These are phyloP conservation scores for Binderoboletus segoi DNA, from an alignment of 1,284 basidiomycete species.

Conservation along the genomic window DNA sequence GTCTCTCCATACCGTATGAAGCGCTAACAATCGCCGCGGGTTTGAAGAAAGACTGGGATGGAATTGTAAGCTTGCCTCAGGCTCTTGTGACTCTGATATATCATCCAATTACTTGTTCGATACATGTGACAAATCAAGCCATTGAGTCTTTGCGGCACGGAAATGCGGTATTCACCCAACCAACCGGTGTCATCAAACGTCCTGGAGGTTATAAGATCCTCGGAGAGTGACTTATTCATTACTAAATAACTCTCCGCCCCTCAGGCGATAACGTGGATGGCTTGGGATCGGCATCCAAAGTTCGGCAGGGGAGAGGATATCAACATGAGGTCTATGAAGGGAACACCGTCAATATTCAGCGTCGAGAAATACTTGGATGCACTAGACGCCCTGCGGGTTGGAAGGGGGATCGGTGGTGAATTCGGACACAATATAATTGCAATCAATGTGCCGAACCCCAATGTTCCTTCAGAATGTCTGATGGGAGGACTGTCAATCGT, in stretches of 20 bases:
- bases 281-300: conserved; percentile 73
- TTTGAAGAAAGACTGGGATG: conserved; percentile 82
- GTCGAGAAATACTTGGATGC: conserved; percentile 91
- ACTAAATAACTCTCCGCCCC: conserved; percentile 56
- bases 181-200: conserved; percentile 93
- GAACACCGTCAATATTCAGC: conserved; percentile 92
- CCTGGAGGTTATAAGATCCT: conserved; percentile 69
- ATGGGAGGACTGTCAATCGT: conserved; percentile 66
- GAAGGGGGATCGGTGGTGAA: conserved; percentile 78
- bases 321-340: conserved; percentile 87
- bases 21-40: conserved; percentile 89
- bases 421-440: conserved; percentile 87
- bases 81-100: conserved; percentile 83
- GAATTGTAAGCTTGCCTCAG: conserved; percentile 75
- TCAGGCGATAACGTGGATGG: conserved; percentile 96
- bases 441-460: conserved; percentile 68
- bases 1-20: conserved; percentile 81
- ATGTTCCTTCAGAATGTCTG: conserved; percentile 81
- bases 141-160: conserved; percentile 77
- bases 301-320: conserved; percentile 63
- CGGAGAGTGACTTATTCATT: not conserved
- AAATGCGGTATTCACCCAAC: conserved; percentile 94
- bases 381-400: conserved; percentile 74
- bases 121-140: conserved; percentile 83
- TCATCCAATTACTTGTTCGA: conserved; percentile 93